Base-by-base conservation (phyloP, 1,139 yeast species). In the Lodderomyces margitis region DNA sequence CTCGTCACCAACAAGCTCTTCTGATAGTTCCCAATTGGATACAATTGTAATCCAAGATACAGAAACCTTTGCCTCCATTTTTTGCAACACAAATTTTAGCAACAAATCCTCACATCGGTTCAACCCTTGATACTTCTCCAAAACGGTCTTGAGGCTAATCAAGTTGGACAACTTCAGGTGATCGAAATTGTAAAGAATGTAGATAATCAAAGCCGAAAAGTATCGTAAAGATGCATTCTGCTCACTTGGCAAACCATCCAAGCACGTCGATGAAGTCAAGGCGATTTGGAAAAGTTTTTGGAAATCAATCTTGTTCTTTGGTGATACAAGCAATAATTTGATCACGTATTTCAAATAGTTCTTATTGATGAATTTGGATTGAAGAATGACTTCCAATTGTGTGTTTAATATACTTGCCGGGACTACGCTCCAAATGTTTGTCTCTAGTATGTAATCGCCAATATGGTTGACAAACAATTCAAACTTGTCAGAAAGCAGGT, bases 251-350 rank as follows among this genome's bases (percentile, higher is more conserved):
- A 61, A 45, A 14, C 52, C 54, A 9, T 50, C 51, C 41, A 80
- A 63, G 17, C 45, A 40, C 2, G 71, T 74, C 51, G 81, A 81
- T 14, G 35, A n/a, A 53, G 77, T 78, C 15, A 84, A 52, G 37
- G 84, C 66, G 7, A 86, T 72, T 53, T 87, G 95, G n/a, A 87
- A 61, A 35, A 81, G 62, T 53, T 74, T 83, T 19, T 69, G 71
- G 49, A 58, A 68, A 30, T 79, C 77, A 37, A 84, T 58, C 11
- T 59, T 52, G 14, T 61, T 61, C 21, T 62, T 61, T 11, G 59
- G 51, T 1, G 71, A 69, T 1, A 70, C 53, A 21, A 72, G 55
- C 4, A 75, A 53, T 2, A 71, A 39, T 40, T 53, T 50, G 28
- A 65, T 59, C 4, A 68, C 62, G 51, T 81, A 76, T 36, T 68